Evolutionary conservation across 139 green algal species (phyloP).

Genomic region (Chlorella sp.): DNA sequence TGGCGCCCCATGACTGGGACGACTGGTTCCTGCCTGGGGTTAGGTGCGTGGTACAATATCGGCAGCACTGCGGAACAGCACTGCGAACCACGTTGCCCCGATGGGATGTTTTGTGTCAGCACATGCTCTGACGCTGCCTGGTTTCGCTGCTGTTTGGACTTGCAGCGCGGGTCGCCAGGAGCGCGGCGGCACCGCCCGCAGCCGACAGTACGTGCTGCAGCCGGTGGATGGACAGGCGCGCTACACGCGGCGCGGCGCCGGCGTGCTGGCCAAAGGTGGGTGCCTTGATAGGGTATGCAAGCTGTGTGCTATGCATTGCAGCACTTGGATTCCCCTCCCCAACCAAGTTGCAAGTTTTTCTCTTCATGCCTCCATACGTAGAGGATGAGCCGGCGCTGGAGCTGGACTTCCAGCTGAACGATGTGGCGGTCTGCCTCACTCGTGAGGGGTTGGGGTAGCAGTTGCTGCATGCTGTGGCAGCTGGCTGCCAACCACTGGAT

Average conservation of each 20-base stretch:
- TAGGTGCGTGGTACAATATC: too few relatives aligned
- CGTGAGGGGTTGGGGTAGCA: conserved; percentile 34
- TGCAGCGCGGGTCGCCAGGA: background rate
- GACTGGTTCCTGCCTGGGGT: conserved; percentile 68
- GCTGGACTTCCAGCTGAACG: conserved; percentile 50
- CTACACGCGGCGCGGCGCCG: conserved; percentile 66
- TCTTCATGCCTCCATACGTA: background rate
- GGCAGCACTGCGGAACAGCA: too few relatives aligned
- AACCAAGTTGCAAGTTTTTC: background rate
- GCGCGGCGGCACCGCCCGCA: conserved; percentile 9
- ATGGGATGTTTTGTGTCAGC: too few relatives aligned
- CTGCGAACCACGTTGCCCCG: too few relatives aligned
- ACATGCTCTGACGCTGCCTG: too few relatives aligned
- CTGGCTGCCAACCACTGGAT: too few relatives aligned
- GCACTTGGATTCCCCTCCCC: too few relatives aligned
- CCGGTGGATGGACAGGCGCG: conserved; percentile 69
- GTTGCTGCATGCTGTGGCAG: background rate
- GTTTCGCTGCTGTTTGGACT: too few relatives aligned
- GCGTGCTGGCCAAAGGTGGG: conserved; percentile 45
- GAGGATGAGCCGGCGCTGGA: conserved; percentile 52
- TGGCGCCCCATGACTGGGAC: conserved; percentile 77
- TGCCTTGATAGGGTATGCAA: too few relatives aligned
- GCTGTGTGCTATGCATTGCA: too few relatives aligned
- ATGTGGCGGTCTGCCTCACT: conserved; percentile 62
- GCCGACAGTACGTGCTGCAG: conserved; percentile 67